Evolutionary conservation across 2,329 filamentous ascomycete genomes (phyloP).

Genomic region (Reticulascus tulasneorum): DNA sequence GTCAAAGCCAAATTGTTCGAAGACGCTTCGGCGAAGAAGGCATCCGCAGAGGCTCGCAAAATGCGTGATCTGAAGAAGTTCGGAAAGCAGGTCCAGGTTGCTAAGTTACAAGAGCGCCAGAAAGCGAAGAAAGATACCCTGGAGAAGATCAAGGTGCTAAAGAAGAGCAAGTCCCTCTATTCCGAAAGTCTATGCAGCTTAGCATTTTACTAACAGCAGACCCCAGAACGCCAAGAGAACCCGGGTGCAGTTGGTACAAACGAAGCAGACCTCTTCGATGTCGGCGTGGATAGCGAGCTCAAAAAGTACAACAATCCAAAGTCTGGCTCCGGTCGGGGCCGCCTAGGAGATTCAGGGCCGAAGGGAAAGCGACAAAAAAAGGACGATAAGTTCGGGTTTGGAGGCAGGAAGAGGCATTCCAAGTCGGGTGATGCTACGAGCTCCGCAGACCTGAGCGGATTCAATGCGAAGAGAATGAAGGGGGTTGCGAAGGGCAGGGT

Average conservation of each 20-base stretch:
- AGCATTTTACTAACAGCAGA: neutral
- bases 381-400: slow-evolving; percentile 90
- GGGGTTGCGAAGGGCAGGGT: slow-evolving; percentile 27
- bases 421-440: slow-evolving; percentile 90
- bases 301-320: slow-evolving; percentile 43
- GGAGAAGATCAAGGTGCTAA: slow-evolving; percentile 91
- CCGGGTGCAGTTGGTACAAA: slow-evolving; percentile 59
- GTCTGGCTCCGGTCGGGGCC: slow-evolving; percentile 32
- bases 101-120: slow-evolving; percentile 88
- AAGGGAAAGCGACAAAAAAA: slow-evolving; percentile 86
- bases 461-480: slow-evolving; percentile 86
- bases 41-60: slow-evolving; percentile 83
- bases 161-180: slow-evolving; percentile 75
- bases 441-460: slow-evolving; percentile 74
- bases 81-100: slow-evolving; percentile 95
- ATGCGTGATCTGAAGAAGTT: slow-evolving; percentile 98
- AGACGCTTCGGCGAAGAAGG: slow-evolving; percentile 88
- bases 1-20: slow-evolving; percentile 92
- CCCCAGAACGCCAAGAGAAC: slow-evolving; percentile 79
- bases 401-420: slow-evolving; percentile 85
- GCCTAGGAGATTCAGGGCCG: slow-evolving; percentile 31
- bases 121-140: slow-evolving; percentile 90
- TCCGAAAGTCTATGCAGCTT: neutral
- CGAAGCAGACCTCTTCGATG: slow-evolving; percentile 87
- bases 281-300: slow-evolving; percentile 71